These are phyloP conservation scores for Pseudocercospora vitis DNA, from an alignment of 2,329 filamentous ascomycete species.

Conservation along the genomic window DNA sequence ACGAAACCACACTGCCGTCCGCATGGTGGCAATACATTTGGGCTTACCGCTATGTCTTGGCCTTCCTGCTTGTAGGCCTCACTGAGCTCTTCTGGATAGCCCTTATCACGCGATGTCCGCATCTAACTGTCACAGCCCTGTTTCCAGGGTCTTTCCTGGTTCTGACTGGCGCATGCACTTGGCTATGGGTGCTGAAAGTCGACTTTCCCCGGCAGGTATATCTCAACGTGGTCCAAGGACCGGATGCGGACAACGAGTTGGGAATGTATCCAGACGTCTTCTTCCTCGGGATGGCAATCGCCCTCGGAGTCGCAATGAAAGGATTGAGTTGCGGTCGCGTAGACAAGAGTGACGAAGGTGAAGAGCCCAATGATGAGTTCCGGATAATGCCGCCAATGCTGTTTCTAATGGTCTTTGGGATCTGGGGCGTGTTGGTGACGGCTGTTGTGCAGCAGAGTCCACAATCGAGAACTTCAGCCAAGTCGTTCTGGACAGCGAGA, in stretches of 20 bases:
- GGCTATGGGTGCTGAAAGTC: not conserved
- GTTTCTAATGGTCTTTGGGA: not conserved
- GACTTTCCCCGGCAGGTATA: too few species aligned
- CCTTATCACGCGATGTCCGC: not conserved
- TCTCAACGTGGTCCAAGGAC: not conserved
- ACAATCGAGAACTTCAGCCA: not conserved
- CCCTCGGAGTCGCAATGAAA: too few species aligned
- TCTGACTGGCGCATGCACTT: not conserved
- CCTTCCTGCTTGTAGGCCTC: not conserved
- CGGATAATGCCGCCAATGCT: not conserved
- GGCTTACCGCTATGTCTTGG: not conserved
- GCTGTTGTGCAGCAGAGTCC: not conserved
- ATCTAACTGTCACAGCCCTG: not conserved
- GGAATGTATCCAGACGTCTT: not conserved
- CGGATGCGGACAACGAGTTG: not conserved
- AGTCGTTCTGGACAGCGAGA: not conserved
- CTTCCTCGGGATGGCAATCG: not conserved
- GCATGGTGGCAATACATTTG: not conserved
- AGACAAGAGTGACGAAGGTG: too few species aligned
- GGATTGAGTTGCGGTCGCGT: too few species aligned
- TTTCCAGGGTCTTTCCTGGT: not conserved
- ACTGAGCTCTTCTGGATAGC: not conserved
- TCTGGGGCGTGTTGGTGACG: not conserved
- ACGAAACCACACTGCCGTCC: not conserved
- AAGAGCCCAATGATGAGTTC: not conserved